Percentiles rank a stretch among this genome's conserved stretches.
Evolutionary conservation across 768 basidiomycete genomes (phyloP).

Genomic region (Lactarius sp.): DNA sequence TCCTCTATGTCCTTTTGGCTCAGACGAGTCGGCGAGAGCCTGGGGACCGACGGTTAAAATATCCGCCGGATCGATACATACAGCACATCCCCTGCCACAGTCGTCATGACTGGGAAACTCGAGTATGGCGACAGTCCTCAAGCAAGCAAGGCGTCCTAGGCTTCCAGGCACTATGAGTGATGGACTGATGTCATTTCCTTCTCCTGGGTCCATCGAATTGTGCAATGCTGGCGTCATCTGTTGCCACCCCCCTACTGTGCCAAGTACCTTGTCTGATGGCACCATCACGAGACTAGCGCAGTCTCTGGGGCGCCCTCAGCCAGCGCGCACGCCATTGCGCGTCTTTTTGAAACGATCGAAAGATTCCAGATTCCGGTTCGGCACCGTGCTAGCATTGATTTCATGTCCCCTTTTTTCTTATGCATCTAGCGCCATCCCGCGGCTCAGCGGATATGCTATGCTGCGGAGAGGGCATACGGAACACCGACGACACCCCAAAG

Average conservation of each 20-base stretch:
- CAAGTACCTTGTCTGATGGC: slow-evolving; percentile 5
- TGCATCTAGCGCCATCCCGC: not conserved
- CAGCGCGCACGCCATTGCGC: not conserved
- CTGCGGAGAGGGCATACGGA: not conserved
- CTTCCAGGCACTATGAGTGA: not conserved
- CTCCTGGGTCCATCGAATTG: not conserved
- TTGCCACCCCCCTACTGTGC: not conserved
- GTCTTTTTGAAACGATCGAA: not conserved
- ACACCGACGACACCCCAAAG: not conserved
- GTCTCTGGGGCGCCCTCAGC: slow-evolving; percentile 1
- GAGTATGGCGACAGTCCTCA: not conserved
- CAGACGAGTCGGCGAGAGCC: not conserved
- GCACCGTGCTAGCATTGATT: not conserved
- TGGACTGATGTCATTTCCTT: not conserved
- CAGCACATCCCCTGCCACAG: not conserved
- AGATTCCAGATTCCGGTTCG: not conserved
- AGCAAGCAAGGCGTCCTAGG: not conserved
- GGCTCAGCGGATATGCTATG: not conserved
- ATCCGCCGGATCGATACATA: not conserved
- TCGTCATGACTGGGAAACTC: not conserved
- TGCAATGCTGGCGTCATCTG: slow-evolving; percentile 5
- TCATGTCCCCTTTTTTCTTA: not conserved
- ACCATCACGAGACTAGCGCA: slow-evolving; percentile 9
- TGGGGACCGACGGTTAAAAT: not conserved
- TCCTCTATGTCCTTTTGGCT: not conserved